Evolutionary conservation across 2,329 filamentous ascomycete species (phyloP).

Genomic region (Ambrosiella beaveri): DNA sequence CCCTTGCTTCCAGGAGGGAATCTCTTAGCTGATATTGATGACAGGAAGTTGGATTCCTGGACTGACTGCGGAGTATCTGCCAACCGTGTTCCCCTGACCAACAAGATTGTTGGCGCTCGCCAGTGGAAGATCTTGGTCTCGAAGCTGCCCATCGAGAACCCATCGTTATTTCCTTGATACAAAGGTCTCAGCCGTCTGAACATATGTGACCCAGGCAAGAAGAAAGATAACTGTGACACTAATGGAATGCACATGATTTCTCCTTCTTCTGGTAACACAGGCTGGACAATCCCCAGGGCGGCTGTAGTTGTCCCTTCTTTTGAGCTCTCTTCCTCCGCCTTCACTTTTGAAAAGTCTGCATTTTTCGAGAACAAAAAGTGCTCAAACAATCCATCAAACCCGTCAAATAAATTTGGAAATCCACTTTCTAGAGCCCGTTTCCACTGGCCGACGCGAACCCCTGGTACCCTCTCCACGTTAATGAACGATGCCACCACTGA

Average conservation of each 20-base stretch:
- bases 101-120: constrained; percentile 54
- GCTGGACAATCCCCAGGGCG: constrained; percentile 21
- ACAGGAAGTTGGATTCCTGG: constrained; percentile 38
- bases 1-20: constrained; percentile 34
- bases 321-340: neutral
- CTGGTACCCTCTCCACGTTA: constrained; percentile 44
- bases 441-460: constrained; percentile 45
- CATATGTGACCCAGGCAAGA: constrained; percentile 45
- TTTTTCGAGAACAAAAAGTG: constrained; percentile 61
- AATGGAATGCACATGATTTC: constrained; percentile 48
- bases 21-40: constrained; percentile 45
- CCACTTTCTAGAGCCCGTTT: constrained; percentile 39
- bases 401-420: constrained; percentile 49
- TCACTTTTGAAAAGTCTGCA: constrained; percentile 42
- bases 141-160: constrained; percentile 63
- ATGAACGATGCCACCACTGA: constrained; percentile 49
- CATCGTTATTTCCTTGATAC: constrained; percentile 52
- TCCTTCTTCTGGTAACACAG: constrained; percentile 33
- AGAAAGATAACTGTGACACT: constrained; percentile 56
- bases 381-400: constrained; percentile 52
- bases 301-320: neutral
- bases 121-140: constrained; percentile 62
- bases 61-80: constrained; percentile 29
- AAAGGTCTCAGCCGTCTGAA: constrained; percentile 49
- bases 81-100: constrained; percentile 49